These are phyloP conservation scores for Plasmopara muralis DNA, from an alignment of 352 stramenopile genomes.

Conservation along the genomic window DNA sequence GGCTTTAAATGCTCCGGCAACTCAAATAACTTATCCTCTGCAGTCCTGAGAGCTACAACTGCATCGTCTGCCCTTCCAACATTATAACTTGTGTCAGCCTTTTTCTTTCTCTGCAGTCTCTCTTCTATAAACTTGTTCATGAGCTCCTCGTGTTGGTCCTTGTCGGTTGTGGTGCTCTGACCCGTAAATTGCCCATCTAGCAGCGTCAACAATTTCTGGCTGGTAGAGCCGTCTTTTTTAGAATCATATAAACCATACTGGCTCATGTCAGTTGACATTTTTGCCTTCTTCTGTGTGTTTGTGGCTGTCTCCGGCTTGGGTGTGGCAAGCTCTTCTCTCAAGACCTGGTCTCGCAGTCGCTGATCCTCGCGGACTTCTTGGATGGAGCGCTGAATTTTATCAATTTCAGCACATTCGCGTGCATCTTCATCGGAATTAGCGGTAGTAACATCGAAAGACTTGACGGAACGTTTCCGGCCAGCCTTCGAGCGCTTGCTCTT, in stretches of 20 bases:
- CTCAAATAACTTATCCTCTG: conserved; percentile 64
- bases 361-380: conserved; percentile 72
- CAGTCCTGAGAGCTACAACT: conserved; percentile 19
- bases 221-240: conserved; percentile 59
- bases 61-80: not conserved
- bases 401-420: not conserved
- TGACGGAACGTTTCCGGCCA: not conserved
- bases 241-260: conserved; percentile 70
- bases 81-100: not conserved
- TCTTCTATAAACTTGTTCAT: conserved; percentile 84
- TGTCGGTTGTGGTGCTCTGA: conserved; percentile 49
- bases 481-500: not conserved
- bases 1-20: conserved; percentile 52
- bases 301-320: conserved; percentile 14
- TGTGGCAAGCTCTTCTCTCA: conserved; percentile 25
- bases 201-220: conserved; percentile 64
- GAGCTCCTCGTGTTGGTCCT: conserved; percentile 73
- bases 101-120: conserved; percentile 44
- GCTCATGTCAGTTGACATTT: conserved; percentile 1
- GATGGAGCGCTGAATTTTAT: conserved; percentile 35
- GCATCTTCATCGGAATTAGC: not conserved
- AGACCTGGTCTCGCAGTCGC: conserved; percentile 39
- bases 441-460: not conserved
- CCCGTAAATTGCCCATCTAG: conserved; percentile 79
- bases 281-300: conserved; percentile 11